A percentile compares a stretch with the other conserved stretches of the same genome.
Evolutionary conservation across 2,329 filamentous ascomycete species (phyloP).

Genomic region (Cytospora schulzeri): DNA sequence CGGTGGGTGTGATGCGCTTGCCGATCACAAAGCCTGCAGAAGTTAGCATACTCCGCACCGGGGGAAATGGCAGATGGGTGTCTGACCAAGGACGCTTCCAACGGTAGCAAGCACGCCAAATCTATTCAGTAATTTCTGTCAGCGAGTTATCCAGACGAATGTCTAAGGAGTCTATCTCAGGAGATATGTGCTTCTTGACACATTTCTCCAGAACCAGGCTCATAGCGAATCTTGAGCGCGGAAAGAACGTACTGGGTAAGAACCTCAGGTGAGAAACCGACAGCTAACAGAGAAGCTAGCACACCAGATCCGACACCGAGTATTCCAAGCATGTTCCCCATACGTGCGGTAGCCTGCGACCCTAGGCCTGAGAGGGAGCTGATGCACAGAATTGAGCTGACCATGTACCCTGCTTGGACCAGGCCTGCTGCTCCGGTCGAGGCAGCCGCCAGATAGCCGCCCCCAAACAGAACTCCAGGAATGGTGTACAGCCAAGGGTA

Average conservation of each 20-base stretch:
- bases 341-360: constrained; percentile 79
- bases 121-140: too few relatives aligned
- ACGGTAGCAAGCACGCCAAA: constrained; percentile 75
- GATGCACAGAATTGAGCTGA: constrained; percentile 83
- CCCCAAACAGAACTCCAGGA: constrained; percentile 75
- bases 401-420: constrained; percentile 84
- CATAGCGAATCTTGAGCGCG: too few relatives aligned
- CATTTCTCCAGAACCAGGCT: too few relatives aligned
- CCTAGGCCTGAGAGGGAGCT: constrained; percentile 80
- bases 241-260: too few relatives aligned
- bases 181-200: too few relatives aligned
- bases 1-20: constrained; percentile 83
- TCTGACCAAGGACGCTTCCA: constrained; percentile 64
- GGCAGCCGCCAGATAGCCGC: constrained; percentile 78
- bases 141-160: too few relatives aligned
- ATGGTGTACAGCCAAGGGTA: constrained; percentile 86
- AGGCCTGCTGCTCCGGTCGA: constrained; percentile 81
- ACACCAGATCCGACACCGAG: constrained; percentile 83
- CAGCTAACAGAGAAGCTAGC: constrained; percentile 77
- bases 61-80: neutral
- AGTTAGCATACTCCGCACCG: constrained; percentile 23
- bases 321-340: constrained; percentile 85
- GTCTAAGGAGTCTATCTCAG: too few relatives aligned
- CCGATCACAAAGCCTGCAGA: constrained; percentile 70
- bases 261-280: constrained; percentile 77